Evolutionary conservation across 352 stramenopile genomes (phyloP), one percentile per base, ranked within the genome.

Genomic region (Globisporangium radiosum): DNA sequence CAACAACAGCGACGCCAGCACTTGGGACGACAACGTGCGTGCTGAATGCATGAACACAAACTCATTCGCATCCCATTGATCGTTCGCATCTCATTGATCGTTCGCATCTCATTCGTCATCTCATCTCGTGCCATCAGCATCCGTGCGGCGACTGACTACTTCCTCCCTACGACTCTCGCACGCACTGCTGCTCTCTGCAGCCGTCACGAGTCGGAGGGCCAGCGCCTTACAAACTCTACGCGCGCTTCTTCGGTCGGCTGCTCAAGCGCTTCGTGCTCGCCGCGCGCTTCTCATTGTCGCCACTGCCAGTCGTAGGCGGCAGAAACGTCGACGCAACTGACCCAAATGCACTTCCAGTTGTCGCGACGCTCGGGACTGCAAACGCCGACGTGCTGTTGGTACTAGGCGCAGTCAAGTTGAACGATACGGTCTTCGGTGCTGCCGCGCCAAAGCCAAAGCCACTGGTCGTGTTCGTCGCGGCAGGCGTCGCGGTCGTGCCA

Each of bases 351-450:
- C 68, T 66, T 5, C 68, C 69, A 14, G 62, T 38, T 9, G 71
- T 64, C 54, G 60, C 55, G 14, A 68, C 56, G 9, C 50, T 68
- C 33, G 62, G 62, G 7, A 60, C 39, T 13, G 62, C 43, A 66
- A 73, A 71, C n/a, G 59, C 39, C 36, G 67, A 57, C n/a, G 59
- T 3, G 54, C 47, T 56, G 62, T 65, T 42, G 25, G 5, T 56
- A 36, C 36, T 56, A 15, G 51, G 36, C 36, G 43, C 43, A 5
- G 61, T 62, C 59, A 65, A 74, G 58, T 59, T 87, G 50, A 90
- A 90, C 40, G 72, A 84, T 51, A 88, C 78, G 15, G 76, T 72
- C 75, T 88, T 88, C 7, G 78, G 71, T 3, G 71, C 65, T 9
- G 73, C 62, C 5, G 75, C 81, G 51, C 64, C 56, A 54, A 86